These are phyloP conservation scores for Xylariaceae sp. DNA, from an alignment of 2,329 filamentous ascomycete species.

Conservation along the genomic window DNA sequence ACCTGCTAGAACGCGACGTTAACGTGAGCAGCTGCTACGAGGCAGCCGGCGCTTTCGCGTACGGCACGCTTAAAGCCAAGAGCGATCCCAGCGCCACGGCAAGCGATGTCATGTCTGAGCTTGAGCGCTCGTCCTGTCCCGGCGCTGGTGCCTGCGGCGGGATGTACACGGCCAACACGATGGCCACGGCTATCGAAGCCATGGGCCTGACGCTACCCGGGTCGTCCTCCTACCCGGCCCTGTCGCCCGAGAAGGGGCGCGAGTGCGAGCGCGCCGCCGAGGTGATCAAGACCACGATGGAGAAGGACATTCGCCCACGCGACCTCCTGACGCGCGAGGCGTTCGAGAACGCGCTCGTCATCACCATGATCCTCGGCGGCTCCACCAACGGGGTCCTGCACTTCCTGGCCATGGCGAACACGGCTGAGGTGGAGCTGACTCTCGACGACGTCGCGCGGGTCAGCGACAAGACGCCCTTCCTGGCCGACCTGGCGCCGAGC, in stretches of 20 bases:
- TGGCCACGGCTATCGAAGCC: slow-evolving; percentile 85
- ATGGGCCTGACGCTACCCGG: slow-evolving; percentile 80
- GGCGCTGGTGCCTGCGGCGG: slow-evolving; percentile 70
- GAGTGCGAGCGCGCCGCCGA: slow-evolving; percentile 79
- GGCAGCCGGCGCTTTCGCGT: slow-evolving; percentile 75
- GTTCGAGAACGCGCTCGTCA: slow-evolving; percentile 83
- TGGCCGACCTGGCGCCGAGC: slow-evolving; percentile 78
- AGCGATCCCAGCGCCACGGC: slow-evolving; percentile 56
- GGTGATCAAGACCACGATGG: slow-evolving; percentile 73
- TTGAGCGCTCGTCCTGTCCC: slow-evolving; percentile 74
- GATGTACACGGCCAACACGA: slow-evolving; percentile 91
- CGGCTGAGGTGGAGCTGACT: slow-evolving; percentile 69
- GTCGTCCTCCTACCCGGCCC: slow-evolving; percentile 76
- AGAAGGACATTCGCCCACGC: slow-evolving; percentile 72
- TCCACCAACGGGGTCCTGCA: slow-evolving; percentile 87
- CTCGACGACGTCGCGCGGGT: slow-evolving; percentile 80
- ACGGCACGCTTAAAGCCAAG: slow-evolving; percentile 69
- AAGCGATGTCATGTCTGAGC: slow-evolving; percentile 76
- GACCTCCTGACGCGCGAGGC: slow-evolving; percentile 74
- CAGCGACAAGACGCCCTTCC: slow-evolving; percentile 76
- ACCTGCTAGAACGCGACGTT: slow-evolving; percentile 69
- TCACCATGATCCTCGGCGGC: slow-evolving; percentile 89
- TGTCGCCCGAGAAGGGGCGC: slow-evolving; percentile 75
- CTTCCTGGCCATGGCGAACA: slow-evolving; percentile 84
- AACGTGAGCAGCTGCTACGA: slow-evolving; percentile 90